phyloP scores from a whole-genome alignment of 2,329 filamentous ascomycete genomes.

The Xylaria sp. region DNA sequence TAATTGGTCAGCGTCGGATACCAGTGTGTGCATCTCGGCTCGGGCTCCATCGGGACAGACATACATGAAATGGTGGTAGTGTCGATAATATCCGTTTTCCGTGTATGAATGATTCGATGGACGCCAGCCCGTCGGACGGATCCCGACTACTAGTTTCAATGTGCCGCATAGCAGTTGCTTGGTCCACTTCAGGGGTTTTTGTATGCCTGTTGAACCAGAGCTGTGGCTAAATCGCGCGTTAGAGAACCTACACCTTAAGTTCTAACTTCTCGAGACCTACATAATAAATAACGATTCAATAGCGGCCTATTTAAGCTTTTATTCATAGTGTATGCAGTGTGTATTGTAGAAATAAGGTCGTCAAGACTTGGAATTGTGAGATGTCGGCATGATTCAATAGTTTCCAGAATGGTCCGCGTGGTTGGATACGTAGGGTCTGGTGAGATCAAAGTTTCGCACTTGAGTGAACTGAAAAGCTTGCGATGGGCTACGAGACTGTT shows the following conservation, averaged over 20 bases:
- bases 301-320: conserved; percentile 37
- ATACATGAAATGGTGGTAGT: conserved; percentile 51
- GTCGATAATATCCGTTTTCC: conserved; percentile 51
- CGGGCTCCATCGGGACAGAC: neutral
- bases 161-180: conserved; percentile 42
- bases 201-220: conserved; percentile 49
- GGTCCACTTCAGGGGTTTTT: conserved; percentile 49
- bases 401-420: conserved; percentile 42
- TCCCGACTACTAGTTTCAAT: conserved; percentile 24
- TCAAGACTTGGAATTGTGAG: conserved; percentile 45
- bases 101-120: conserved; percentile 41
- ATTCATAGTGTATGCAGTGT: conserved; percentile 26
- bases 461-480: conserved; percentile 46
- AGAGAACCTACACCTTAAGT: conserved; percentile 8
- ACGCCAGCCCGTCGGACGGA: conserved; percentile 43
- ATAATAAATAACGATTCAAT: conserved; percentile 41
- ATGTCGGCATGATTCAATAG: conserved; percentile 39
- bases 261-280: conserved; percentile 31
- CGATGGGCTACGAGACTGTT: conserved; percentile 52
- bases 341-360: conserved; percentile 43
- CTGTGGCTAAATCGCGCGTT: conserved; percentile 44
- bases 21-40: too few species aligned
- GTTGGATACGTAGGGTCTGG: conserved; percentile 43
- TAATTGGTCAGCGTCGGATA: too few species aligned
- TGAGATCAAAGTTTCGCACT: conserved; percentile 49